Evolutionary conservation across 495 filamentous ascomycete species (phyloP).

Genomic region (Tuber indicum): DNA sequence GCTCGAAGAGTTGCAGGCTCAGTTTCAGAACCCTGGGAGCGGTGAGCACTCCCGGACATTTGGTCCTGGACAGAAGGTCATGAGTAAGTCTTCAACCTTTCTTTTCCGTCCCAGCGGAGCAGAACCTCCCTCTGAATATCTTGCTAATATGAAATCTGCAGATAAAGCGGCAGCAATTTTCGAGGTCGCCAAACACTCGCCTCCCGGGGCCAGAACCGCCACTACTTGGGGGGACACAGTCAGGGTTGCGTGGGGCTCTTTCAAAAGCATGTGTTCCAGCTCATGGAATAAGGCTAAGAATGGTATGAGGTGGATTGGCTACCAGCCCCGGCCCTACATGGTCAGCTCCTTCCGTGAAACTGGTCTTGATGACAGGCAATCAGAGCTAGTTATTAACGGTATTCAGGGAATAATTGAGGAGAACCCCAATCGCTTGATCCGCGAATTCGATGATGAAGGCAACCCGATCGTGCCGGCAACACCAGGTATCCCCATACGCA

Average conservation of each 20-base stretch:
- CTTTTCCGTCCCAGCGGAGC: background rate
- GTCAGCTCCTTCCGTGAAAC: background rate
- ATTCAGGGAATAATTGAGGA: background rate
- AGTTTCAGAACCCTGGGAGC: background rate
- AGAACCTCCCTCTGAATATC: background rate
- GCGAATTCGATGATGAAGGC: background rate
- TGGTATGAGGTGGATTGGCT: background rate
- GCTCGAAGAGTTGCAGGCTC: too few relatives aligned
- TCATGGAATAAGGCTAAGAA: background rate
- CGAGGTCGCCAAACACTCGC: too few relatives aligned
- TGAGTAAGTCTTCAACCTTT: background rate
- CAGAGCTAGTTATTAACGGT: accelerated
- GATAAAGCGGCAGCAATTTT: background rate
- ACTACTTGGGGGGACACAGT: background rate
- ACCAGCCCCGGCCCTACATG: background rate
- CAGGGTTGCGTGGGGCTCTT: background rate
- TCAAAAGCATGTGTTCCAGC: background rate
- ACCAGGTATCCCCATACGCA: background rate
- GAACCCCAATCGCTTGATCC: background rate
- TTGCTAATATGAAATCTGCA: background rate
- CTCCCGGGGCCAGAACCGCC: background rate
- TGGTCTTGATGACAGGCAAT: background rate
- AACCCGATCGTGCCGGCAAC: background rate
- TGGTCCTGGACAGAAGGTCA: background rate
- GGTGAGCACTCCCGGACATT: background rate